Evolutionary conservation across 495 filamentous ascomycete genomes (phyloP).

Genomic region (Corynascus novoguineensis): DNA sequence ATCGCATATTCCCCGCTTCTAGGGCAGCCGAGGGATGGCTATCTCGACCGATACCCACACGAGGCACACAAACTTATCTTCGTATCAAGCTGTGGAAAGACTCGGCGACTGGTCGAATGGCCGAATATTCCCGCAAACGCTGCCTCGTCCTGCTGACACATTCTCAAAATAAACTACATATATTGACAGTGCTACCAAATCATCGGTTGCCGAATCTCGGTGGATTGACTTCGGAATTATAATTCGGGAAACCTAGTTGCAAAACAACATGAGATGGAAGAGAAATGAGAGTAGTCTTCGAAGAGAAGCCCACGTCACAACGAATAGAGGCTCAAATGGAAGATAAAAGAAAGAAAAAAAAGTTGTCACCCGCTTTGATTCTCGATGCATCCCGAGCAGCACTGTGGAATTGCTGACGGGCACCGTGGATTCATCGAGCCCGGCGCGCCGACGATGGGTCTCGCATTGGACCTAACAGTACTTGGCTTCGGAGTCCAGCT

Average conservation of each 20-base stretch:
- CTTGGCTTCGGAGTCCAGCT: conserved; percentile 7
- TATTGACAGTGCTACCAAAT: background rate
- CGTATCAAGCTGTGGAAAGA: background rate
- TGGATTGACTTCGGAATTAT: no score
- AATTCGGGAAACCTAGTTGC: no score
- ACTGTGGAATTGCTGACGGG: background rate
- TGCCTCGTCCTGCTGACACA: background rate
- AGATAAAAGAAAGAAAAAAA: background rate
- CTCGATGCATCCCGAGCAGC: background rate
- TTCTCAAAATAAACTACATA: background rate
- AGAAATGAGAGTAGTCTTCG: no score
- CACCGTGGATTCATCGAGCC: background rate
- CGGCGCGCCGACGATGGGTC: background rate
- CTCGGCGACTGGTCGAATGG: background rate
- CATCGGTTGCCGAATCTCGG: no score
- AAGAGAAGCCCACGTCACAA: no score
- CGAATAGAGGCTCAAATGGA: background rate
- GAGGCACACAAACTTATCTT: background rate
- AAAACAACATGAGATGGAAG: no score
- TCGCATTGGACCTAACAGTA: conserved; percentile 2
- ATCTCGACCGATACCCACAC: background rate
- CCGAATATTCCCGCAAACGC: conserved; percentile 15
- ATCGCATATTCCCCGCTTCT: background rate
- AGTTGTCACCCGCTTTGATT: background rate
- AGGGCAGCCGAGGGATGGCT: background rate